phyloP scores from a whole-genome alignment of 768 basidiomycete genomes.

The Cystobasidium tubakii region DNA sequence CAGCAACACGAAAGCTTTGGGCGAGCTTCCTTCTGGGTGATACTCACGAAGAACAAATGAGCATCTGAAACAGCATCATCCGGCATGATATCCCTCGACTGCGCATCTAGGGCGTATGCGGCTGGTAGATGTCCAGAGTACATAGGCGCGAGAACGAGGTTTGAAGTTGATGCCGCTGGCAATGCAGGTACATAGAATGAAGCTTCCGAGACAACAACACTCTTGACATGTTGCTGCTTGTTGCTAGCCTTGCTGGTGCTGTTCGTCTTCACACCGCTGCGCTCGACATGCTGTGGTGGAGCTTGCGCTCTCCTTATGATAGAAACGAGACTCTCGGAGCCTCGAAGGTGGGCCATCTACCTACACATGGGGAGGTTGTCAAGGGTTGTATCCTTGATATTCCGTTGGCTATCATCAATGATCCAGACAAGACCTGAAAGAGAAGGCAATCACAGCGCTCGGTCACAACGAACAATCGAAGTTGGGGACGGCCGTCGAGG shows the following conservation, averaged over 20 bases:
- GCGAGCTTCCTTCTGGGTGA: not conserved
- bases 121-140: conserved; percentile 34
- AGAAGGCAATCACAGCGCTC: too few relatives aligned
- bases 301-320: not conserved
- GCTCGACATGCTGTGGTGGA: not conserved
- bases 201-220: conserved; percentile 10
- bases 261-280: not conserved
- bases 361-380: not conserved
- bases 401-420: too few relatives aligned
- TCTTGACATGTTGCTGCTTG: not conserved
- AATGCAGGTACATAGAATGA: conserved; percentile 27
- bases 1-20: too few relatives aligned
- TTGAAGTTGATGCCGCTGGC: not conserved
- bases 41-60: conserved; percentile 36
- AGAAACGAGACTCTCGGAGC: not conserved
- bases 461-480: too few relatives aligned
- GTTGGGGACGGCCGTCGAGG: too few relatives aligned
- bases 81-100: not conserved
- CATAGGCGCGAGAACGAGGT: conserved; percentile 8
- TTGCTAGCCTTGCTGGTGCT: not conserved
- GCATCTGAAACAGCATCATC: conserved; percentile 16
- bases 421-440: too few relatives aligned
- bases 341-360: conserved; percentile 2
- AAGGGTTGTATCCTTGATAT: too few relatives aligned
- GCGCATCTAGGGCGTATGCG: conserved; percentile 1